These are phyloP conservation scores for Bondarzewia mesenterica DNA, from an alignment of 1,284 basidiomycete genomes.

Conservation along the genomic window DNA sequence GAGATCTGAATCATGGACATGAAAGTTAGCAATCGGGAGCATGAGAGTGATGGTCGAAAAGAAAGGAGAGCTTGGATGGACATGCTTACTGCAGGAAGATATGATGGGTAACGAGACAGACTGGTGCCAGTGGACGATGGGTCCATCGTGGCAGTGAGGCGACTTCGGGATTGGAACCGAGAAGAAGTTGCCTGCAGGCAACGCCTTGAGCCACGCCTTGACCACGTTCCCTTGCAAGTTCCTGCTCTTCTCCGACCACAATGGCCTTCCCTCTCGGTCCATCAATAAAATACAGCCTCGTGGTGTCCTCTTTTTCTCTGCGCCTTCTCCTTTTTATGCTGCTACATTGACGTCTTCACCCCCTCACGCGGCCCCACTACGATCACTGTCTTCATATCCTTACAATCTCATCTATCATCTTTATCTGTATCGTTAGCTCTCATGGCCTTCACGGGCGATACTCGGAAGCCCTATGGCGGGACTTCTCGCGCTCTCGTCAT, in stretches of 20 bases:
- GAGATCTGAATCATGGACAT: conserved; percentile 39
- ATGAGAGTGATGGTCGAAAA: conserved; percentile 17
- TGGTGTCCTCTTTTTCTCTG: too few species aligned
- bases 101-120: too few species aligned
- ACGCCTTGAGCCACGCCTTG: neutral
- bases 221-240: neutral
- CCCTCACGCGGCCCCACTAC: conserved; percentile 1
- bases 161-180: too few species aligned
- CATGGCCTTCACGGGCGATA: conserved; percentile 35
- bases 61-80: conserved; percentile 4
- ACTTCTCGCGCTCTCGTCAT: conserved; percentile 55
- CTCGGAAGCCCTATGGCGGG: conserved; percentile 65
- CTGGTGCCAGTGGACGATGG: too few species aligned
- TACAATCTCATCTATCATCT: neutral
- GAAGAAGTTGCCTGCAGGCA: neutral
- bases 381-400: neutral
- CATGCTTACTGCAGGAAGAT: neutral
- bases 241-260: neutral
- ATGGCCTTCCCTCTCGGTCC: too few species aligned
- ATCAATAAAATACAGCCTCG: too few species aligned
- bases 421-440: neutral
- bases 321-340: conserved; percentile 10
- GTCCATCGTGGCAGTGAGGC: too few species aligned
- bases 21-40: conserved; percentile 42
- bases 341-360: conserved; percentile 1